Evolutionary conservation across 495 filamentous ascomycete species (phyloP), one percentile per base, ranked within the genome.

Genomic region (Parmelia sp.): DNA sequence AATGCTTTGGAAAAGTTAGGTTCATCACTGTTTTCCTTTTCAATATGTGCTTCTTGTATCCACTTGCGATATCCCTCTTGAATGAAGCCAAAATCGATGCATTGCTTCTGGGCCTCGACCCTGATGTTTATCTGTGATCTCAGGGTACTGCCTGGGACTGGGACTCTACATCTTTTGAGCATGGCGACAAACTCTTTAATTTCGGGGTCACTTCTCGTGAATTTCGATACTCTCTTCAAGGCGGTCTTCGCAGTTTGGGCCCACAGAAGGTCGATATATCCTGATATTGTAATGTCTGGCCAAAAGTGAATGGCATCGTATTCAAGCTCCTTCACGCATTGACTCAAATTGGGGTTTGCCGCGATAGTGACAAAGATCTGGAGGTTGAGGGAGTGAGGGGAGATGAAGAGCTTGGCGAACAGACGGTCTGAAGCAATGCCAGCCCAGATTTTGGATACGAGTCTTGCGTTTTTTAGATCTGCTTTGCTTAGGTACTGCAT

Each of bases 381-480:
- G 4, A 57, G 17, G 19, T 57, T 57, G 55, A 37, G 31, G 21
- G 17, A 14, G 55, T 57, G 55, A 57, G 55, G 55, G 19, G 55
- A 57, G 35, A 57, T 57, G 55, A 35, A 57, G 17, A 57, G 19
- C 29, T 57, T 57, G 55, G 55, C n/a, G 14, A 57, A 57, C 17
- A 57, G 29, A 35, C 35, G 4, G 21, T 57, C 31, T 21, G 55
- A 19, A 57, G 35, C 29, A 14, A 4, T 35, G 35, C 17, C 35
- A 9, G 55, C 33, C 55, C 55, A 57, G 17, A 35, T 15, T 29
- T 57, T 57, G 35, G 19, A 57, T 11, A 57, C 55, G 4, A 57
- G 35, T 57, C 55, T 15, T 23, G 9, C 29, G 23, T 19, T 37
- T 35, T 57, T 57, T 27, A 57, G 55, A 29, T 57, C 27, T 19